These are phyloP conservation scores for Licmophora abbreviata DNA, from an alignment of 108 stramenopile genomes.

Conservation along the genomic window DNA sequence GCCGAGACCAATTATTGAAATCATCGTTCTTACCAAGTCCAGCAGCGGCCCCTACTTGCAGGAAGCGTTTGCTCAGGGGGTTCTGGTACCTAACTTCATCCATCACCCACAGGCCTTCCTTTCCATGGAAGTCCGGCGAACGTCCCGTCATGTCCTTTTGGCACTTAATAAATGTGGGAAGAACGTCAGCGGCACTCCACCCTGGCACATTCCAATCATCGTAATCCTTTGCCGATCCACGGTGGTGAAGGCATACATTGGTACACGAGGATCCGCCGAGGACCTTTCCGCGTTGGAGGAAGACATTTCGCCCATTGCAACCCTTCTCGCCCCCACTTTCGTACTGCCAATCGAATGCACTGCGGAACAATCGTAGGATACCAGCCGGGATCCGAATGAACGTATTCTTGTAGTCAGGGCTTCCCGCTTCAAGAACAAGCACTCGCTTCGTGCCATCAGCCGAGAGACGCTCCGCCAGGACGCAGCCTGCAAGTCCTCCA, in stretches of 20 bases:
- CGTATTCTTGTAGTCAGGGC: conserved; percentile 21
- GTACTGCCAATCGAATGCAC: conserved; percentile 23
- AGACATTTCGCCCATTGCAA: conserved; percentile 18
- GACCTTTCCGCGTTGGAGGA: conserved; percentile 38
- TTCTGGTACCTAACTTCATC: conserved; percentile 36
- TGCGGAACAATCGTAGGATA: conserved; percentile 19
- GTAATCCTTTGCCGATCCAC: conserved; percentile 46
- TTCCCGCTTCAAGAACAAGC: conserved; percentile 21
- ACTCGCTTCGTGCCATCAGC: conserved; percentile 8
- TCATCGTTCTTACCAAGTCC: conserved; percentile 25
- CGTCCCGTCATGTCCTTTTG: conserved; percentile 21
- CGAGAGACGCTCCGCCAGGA: conserved; percentile 50
- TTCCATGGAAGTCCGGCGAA: conserved; percentile 10
- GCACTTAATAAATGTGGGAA: conserved; percentile 42
- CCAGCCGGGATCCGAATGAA: conserved; percentile 29
- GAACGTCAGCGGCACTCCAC: conserved; percentile 31
- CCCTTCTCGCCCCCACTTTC: conserved; percentile 12
- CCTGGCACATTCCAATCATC: conserved; percentile 26
- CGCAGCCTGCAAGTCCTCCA: conserved; percentile 63
- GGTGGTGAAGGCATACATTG: conserved; percentile 47
- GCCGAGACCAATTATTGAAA: conserved; percentile 46
- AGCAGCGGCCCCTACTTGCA: conserved; percentile 23
- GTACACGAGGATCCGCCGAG: conserved; percentile 51
- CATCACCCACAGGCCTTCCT: conserved; percentile 10
- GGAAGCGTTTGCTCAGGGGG: conserved; percentile 25